A percentile compares a stretch with the other conserved stretches of the same genome.
These are phyloP conservation scores for Coniella lustricola DNA, from an alignment of 2,329 filamentous ascomycete genomes.

Conservation along the genomic window DNA sequence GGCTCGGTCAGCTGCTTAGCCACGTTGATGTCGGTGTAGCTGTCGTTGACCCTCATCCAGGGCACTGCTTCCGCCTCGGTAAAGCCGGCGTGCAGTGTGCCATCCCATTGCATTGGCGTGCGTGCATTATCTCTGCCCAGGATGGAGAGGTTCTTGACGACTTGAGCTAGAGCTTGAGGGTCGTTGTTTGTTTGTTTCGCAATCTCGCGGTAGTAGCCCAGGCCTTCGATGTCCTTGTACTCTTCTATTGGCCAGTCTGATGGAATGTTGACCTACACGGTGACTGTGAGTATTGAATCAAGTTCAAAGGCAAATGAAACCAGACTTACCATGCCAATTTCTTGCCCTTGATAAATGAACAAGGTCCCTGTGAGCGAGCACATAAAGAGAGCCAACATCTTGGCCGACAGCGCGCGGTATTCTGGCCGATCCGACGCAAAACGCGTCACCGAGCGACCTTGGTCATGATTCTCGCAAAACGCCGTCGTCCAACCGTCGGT, in stretches of 20 bases:
- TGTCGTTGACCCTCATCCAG: constrained; percentile 59
- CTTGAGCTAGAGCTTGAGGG: constrained; percentile 35
- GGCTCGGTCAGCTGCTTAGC: constrained; percentile 36
- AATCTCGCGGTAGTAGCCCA: constrained; percentile 37
- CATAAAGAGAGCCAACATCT: constrained; percentile 46
- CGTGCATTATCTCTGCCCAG: constrained; percentile 60
- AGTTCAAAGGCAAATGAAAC: neutral
- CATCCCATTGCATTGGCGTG: constrained; percentile 63
- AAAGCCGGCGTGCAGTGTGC: constrained; percentile 52
- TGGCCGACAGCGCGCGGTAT: constrained; percentile 38
- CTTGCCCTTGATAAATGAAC: constrained; percentile 55
- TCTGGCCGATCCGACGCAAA: constrained; percentile 38
- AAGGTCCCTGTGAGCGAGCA: constrained; percentile 43
- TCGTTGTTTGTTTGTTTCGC: constrained; percentile 22
- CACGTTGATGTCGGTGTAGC: constrained; percentile 49
- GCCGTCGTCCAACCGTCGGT: constrained; percentile 52
- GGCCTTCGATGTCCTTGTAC: constrained; percentile 42
- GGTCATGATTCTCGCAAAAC: constrained; percentile 60
- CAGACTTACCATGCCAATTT: constrained; percentile 43
- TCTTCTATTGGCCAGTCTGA: constrained; percentile 39
- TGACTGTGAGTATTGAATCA: neutral
- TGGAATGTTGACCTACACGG: constrained; percentile 36
- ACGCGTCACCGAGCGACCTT: constrained; percentile 47
- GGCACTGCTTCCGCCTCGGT: constrained; percentile 35
- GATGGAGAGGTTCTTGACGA: constrained; percentile 46